Evolutionary conservation across 1,139 yeast genomes (phyloP).

Genomic region (Geotrichum bryndzae): DNA sequence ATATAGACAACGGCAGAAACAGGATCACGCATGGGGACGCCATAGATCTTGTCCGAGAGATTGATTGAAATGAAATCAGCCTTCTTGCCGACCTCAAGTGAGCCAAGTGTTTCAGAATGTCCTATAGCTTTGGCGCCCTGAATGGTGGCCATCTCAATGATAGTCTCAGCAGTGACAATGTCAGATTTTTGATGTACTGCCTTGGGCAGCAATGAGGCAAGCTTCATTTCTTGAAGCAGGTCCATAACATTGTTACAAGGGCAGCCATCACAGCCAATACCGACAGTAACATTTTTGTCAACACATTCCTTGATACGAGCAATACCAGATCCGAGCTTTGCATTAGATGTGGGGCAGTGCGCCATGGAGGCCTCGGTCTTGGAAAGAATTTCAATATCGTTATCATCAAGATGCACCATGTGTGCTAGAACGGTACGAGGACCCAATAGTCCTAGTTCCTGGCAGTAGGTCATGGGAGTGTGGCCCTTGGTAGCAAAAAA

Average conservation of each 20-base stretch:
- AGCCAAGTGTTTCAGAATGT: slow-evolving; percentile 21
- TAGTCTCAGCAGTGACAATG: slow-evolving; percentile 29
- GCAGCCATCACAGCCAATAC: slow-evolving; percentile 31
- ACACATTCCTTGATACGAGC: slow-evolving; percentile 29
- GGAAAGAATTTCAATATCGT: slow-evolving; percentile 27
- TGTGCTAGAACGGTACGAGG: slow-evolving; percentile 29
- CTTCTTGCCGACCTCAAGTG: slow-evolving; percentile 30
- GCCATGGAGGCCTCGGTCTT: slow-evolving; percentile 29
- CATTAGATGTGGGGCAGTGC: slow-evolving; percentile 34
- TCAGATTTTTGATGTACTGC: slow-evolving; percentile 27
- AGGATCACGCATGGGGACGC: slow-evolving; percentile 20
- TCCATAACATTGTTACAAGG: slow-evolving; percentile 30
- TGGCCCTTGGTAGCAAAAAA: slow-evolving; percentile 27
- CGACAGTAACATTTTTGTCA: slow-evolving; percentile 28
- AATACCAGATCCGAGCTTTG: slow-evolving; percentile 31
- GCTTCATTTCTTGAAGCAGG: slow-evolving; percentile 29
- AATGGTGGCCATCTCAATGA: slow-evolving; percentile 30
- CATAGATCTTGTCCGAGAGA: slow-evolving; percentile 24
- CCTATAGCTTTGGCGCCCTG: slow-evolving; percentile 23
- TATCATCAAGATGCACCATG: slow-evolving; percentile 28
- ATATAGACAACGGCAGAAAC: slow-evolving; percentile 28
- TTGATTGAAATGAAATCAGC: slow-evolving; percentile 28
- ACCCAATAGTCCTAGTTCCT: slow-evolving; percentile 26
- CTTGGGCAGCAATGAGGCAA: slow-evolving; percentile 30
- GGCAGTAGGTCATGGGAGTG: slow-evolving; percentile 27